Conservation (phyloP, 148 eudicot species). For the Talinum fruticosum region DNA sequence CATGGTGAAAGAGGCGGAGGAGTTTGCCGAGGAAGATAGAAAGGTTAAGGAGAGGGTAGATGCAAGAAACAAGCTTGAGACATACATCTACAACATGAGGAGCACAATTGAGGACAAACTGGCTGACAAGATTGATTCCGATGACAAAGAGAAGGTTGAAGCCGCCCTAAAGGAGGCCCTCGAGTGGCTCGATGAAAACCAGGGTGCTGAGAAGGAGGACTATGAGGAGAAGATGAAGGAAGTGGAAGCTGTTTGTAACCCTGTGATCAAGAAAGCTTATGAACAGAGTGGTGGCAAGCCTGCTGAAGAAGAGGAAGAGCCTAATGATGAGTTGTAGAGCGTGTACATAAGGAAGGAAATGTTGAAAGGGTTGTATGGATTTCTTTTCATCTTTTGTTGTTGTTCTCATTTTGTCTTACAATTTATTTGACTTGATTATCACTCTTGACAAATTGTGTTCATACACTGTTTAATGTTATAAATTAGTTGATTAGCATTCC, state of each 20-base stretch:
- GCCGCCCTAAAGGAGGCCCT: constrained; percentile 43
- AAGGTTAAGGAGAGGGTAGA: constrained; percentile 39
- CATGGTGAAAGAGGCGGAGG: constrained; percentile 47
- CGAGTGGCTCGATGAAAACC: constrained; percentile 56
- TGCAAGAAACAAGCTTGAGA: constrained; percentile 45
- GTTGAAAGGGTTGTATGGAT: not conserved
- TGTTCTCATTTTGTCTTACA: not conserved
- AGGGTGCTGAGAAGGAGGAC: constrained; percentile 40
- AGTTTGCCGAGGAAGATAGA: constrained; percentile 44
- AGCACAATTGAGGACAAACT: constrained; percentile 45
- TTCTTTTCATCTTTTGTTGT: not conserved
- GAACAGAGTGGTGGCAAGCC: constrained; percentile 35
- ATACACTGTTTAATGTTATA: not conserved
- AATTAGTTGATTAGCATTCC: not conserved
- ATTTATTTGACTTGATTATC: not conserved
- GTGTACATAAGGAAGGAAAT: not conserved
- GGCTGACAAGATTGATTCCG: constrained; percentile 42
- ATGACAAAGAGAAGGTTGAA: constrained; percentile 42
- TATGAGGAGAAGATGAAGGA: constrained; percentile 62
- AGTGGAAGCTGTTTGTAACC: constrained; percentile 49
- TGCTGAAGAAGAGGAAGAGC: constrained; percentile 26
- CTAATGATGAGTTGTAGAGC: constrained; percentile 34
- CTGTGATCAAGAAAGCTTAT: constrained; percentile 43
- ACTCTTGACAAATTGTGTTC: not conserved
- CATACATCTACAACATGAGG: constrained; percentile 49